Base-by-base conservation (phyloP, 768 basidiomycete species). In the Rossbeevera mucosa region DNA sequence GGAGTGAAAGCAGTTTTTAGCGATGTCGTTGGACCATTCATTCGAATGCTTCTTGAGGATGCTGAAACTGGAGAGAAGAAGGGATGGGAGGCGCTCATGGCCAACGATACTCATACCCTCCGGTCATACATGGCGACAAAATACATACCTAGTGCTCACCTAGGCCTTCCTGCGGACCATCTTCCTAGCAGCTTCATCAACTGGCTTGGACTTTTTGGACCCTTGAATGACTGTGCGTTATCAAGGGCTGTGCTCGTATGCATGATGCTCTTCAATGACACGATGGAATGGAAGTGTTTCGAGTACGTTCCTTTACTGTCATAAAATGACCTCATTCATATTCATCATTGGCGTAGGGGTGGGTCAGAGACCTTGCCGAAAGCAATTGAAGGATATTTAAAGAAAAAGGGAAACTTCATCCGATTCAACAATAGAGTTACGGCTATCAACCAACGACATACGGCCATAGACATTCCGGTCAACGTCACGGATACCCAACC, bases 21-120 rank as follows among this genome's bases (percentile, higher is more conserved):
- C 40, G 63, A 49, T 53, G 54, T 42, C 30, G 50, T 52, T 30
- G 30, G 45, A 2, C 61, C 63, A 1, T 68, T 68, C 25, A 52
- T 52, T 1, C 44, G 51, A 5, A 43, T 48, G 28, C 42, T 71
- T 24, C 25, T 54, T 38, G 30, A 48, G 3, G 59, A 68, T 52
- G 20, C 66, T 14, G 41, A 60, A 48, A 58, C 56, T 12, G 54
- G 53, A 12, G 28, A 42, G 41, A 18, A 26, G 40, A 48, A 42
- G 6, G 71, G 64, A n/a, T 71, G 65, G 66, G 47, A 69, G 2
- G 47, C 55, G 1, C 48, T 71, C 48, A 62, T 48, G 61, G 48
- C 44, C 21, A 61, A 58, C 33, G 64, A 72, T 44, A 44, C 47
- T 5, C 58, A 68, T 56, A 62, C 71, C 7, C 43, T 60, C 4